Conservation (phyloP, 305 asterid genomes). For the Fraxinus dipetala region DNA sequence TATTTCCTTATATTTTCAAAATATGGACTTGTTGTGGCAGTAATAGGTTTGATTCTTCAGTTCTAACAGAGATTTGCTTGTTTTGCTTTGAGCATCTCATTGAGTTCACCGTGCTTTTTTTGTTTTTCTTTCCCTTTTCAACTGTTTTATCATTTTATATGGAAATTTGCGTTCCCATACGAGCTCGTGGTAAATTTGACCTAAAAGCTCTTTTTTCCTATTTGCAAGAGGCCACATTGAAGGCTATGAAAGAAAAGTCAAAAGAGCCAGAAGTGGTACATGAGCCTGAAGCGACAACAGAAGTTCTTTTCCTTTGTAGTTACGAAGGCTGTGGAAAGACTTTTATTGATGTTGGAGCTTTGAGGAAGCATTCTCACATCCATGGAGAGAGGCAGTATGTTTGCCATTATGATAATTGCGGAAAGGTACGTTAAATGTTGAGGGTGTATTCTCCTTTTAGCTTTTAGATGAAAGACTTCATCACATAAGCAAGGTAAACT, state of each 20-base stretch:
- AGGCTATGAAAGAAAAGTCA: conserved; percentile 58
- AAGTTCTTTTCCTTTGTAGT: conserved; percentile 94
- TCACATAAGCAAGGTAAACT: not conserved
- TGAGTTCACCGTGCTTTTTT: not conserved
- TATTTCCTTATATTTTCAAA: not conserved
- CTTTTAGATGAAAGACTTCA: not conserved
- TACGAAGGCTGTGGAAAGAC: conserved; percentile 98
- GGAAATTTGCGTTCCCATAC: not conserved
- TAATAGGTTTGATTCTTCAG: not conserved
- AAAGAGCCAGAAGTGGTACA: conserved; percentile 57
- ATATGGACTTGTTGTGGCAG: not conserved
- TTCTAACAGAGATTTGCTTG: not conserved
- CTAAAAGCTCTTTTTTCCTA: conserved; percentile 16
- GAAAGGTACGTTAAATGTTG: conserved; percentile 54
- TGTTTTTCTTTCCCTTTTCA: not conserved
- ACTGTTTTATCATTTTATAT: not conserved
- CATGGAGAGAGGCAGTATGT: conserved; percentile 96
- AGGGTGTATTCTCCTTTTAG: not conserved
- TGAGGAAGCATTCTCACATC: conserved; percentile 96
- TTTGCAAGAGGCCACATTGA: conserved; percentile 63
- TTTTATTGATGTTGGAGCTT: conserved; percentile 88
- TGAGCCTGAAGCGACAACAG: conserved; percentile 96
- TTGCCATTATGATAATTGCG: conserved; percentile 91
- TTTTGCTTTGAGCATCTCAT: not conserved
- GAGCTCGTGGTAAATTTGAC: not conserved